Evolutionary conservation across 208 protist species (phyloP).

Genomic region (Phytomonas sp.): DNA sequence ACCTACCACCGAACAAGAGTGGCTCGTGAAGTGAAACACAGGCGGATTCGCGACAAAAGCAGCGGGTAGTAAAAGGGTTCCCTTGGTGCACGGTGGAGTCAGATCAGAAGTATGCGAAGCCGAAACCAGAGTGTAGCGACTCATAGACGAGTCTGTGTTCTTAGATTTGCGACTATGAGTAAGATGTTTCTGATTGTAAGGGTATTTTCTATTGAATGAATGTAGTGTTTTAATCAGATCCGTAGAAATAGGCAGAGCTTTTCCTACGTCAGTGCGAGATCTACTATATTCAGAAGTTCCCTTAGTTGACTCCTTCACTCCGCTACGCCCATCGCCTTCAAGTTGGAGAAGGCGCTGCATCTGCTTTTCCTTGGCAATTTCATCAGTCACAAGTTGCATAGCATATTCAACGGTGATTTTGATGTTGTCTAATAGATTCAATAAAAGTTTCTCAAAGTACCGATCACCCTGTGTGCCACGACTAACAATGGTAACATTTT

Average conservation of each 20-base stretch:
- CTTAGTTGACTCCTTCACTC: conserved; percentile 16
- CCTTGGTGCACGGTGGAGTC: conserved; percentile 46
- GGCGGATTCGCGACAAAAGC: conserved; percentile 37
- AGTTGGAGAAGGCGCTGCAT: conserved; percentile 86
- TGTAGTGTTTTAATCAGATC: conserved; percentile 36
- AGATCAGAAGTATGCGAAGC: conserved; percentile 59
- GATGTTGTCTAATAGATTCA: conserved; percentile 45
- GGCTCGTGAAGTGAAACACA: conserved; percentile 11
- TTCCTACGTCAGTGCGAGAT: conserved; percentile 10
- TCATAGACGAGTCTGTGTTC: conserved; percentile 18
- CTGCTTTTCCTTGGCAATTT: conserved; percentile 84
- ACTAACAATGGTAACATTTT: conserved; percentile 82
- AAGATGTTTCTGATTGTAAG: conserved; percentile 11
- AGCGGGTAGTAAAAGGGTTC: conserved; percentile 38
- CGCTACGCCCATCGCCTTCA: conserved; percentile 24
- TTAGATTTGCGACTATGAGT: not conserved
- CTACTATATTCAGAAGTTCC: conserved; percentile 13
- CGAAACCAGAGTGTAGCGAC: conserved; percentile 61
- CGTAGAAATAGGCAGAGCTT: conserved; percentile 33
- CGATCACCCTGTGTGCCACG: conserved; percentile 45
- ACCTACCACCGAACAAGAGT: conserved; percentile 10
- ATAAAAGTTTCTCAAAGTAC: conserved; percentile 59
- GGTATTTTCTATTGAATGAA: conserved; percentile 32
- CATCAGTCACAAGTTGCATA: conserved; percentile 86
- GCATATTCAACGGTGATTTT: conserved; percentile 69